Conservation (phyloP, 768 basidiomycete genomes). For the Trametes villosa region DNA sequence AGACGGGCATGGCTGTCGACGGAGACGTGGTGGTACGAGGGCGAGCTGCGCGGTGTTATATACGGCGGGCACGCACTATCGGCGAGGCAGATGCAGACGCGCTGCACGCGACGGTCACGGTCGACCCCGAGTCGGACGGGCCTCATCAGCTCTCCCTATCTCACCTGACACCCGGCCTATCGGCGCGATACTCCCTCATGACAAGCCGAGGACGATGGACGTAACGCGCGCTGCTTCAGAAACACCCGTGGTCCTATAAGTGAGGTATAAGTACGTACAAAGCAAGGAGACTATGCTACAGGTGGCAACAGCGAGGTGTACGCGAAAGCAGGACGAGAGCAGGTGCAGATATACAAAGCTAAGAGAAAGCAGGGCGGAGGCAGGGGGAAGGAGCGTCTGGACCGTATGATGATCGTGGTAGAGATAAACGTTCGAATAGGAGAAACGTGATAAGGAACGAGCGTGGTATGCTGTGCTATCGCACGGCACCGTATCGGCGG, state of each 20-base stretch:
- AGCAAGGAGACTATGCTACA: not conserved
- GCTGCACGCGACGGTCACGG: constrained; percentile 7
- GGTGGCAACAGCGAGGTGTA: not conserved
- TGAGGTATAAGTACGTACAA: not conserved
- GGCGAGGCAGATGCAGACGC: constrained; percentile 12
- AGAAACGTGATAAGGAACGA: not conserved
- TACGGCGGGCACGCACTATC: constrained; percentile 19
- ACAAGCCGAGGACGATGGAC: not conserved
- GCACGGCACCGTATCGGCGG: not conserved
- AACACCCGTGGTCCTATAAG: not conserved
- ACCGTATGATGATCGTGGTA: not conserved
- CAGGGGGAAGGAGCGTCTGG: not conserved
- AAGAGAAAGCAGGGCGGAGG: not conserved
- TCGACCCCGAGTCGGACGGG: too few species aligned
- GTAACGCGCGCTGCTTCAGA: constrained; percentile 6
- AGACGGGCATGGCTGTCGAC: constrained; percentile 19
- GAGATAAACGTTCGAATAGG: not conserved
- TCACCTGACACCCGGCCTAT: constrained; percentile 25
- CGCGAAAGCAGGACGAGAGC: not conserved
- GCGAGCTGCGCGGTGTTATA: constrained; percentile 9
- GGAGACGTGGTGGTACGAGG: not conserved
- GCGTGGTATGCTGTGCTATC: not conserved
- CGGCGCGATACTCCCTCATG: constrained; percentile 12
- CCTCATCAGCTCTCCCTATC: constrained; percentile 20
- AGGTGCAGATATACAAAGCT: not conserved